Percentiles rank a stretch among this genome's conserved stretches.
These are phyloP conservation scores for Phoma herbarum DNA, from an alignment of 2,329 filamentous ascomycete species.

Conservation along the genomic window DNA sequence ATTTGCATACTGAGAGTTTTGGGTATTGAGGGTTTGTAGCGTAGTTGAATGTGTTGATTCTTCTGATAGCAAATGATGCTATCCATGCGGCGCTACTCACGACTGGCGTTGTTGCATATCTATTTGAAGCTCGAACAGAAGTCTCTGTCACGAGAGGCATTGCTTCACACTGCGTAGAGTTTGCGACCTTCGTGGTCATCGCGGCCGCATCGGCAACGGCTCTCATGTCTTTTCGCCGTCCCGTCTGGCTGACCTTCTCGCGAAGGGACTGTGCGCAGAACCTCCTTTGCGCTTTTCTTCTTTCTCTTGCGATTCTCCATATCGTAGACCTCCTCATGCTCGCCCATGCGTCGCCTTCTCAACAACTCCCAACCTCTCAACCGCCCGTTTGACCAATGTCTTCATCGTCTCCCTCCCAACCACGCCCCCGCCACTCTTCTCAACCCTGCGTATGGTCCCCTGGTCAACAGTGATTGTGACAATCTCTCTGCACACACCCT, in stretches of 20 bases:
- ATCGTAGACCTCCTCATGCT: not conserved
- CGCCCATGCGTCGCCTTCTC: slow-evolving; percentile 38
- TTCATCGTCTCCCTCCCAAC: slow-evolving; percentile 71
- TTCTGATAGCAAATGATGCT: not conserved
- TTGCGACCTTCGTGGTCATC: not conserved
- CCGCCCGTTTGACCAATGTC: slow-evolving; percentile 66
- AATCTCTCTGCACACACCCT: slow-evolving; percentile 82
- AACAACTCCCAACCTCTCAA: slow-evolving; percentile 71
- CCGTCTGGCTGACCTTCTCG: not conserved
- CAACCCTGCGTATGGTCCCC: slow-evolving; percentile 74
- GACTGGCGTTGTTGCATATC: not conserved
- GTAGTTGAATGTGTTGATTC: not conserved
- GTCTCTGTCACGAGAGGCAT: not conserved
- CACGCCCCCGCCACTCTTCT: slow-evolving; percentile 82
- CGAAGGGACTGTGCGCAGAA: not conserved
- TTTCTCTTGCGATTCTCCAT: no score
- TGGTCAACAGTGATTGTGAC: slow-evolving; percentile 88
- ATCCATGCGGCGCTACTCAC: not conserved
- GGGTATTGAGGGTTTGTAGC: slow-evolving; percentile 50
- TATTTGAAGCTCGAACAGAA: not conserved
- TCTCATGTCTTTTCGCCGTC: not conserved
- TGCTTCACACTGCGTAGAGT: not conserved
- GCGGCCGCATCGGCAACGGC: not conserved
- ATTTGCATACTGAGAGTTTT: slow-evolving; percentile 67
- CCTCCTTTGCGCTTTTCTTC: no score